Percentiles rank a stretch among this genome's conserved stretches.
Conservation (phyloP, 2,329 filamentous ascomycete genomes). For the Neofusicoccum kwambonambiense region DNA sequence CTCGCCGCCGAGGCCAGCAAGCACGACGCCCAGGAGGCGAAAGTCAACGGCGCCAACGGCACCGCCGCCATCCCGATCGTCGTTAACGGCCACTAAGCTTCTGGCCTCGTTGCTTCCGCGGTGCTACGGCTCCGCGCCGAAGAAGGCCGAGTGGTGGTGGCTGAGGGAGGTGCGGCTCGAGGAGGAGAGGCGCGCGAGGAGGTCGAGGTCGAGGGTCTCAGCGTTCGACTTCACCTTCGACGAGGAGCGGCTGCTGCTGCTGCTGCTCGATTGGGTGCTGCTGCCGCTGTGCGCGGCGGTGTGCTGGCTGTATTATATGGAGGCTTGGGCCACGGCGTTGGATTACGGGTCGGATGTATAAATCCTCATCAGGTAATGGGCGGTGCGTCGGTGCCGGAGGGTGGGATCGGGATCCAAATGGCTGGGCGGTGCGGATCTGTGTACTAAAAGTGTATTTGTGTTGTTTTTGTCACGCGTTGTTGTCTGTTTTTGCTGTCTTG, state of each 20-base stretch:
- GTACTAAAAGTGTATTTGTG: too few species aligned
- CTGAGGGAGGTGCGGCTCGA: too few species aligned
- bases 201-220: neutral
- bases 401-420: too few species aligned
- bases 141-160: too few species aligned
- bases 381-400: too few species aligned
- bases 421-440: too few species aligned
- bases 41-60: constrained; percentile 2
- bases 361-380: too few species aligned
- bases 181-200: neutral
- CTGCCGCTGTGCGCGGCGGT: neutral
- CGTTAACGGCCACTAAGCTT: constrained; percentile 8
- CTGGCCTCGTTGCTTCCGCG: too few species aligned
- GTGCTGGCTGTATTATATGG: constrained; percentile 1
- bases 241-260: neutral
- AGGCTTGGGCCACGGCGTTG: constrained; percentile 3
- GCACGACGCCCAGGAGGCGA: neutral
- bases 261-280: neutral
- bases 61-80: neutral
- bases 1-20: neutral
- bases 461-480: too few species aligned
- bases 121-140: too few species aligned
- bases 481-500: too few species aligned
- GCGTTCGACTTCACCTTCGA: neutral
- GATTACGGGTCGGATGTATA: too few species aligned